Evolutionary conservation across 495 filamentous ascomycete species (phyloP), one percentile per base, ranked within the genome.

Genomic region (Penicillium robsamsonii): DNA sequence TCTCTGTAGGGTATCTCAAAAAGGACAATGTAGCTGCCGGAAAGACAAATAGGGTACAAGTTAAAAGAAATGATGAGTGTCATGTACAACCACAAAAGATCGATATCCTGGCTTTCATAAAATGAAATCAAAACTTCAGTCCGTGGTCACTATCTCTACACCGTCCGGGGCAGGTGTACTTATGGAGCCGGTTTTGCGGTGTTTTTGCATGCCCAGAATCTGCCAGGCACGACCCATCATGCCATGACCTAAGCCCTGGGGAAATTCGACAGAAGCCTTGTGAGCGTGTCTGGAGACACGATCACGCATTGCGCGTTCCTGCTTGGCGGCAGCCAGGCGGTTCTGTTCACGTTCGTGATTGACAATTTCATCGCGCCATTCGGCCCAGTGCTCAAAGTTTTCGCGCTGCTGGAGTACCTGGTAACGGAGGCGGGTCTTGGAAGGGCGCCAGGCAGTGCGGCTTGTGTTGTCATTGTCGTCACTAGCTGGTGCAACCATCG

Each of bases 371-470:
- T 85, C 74, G 55, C 75, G 75, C 84, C 83, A 86, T 53, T 79
- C 79, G n/a, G 69, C 69, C 78, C 84, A 85, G 43, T 74, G 72
- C 56, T 83, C 83, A 64, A 79, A 86, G 47, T 84, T 73, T 63
- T 87, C 85, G 38, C 77, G 79, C 43, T 86, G 79, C 47, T 77
- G 78, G 20, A 80, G 75, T n/a, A 83, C 80, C 51, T 81, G 79
- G 66, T 82, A 87, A 33, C 76, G 74, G 6, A 83, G 78, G 13
- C 78, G 84, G 40, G 76, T 73, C 56, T 78, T 84, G 6, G 76
- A 75, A 9, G 85, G 84, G 40, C 84, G 76, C 85, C 85, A 88
- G 18, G 75, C 67, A 15, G 76, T 74, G 61, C 81, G 83, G 55
- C 86, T 83, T 58, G 5, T 75, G 35, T 20, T 74, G 73, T 68